Evolutionary conservation across 1,284 basidiomycete genomes (phyloP).

Genomic region (Volvariella volvacea): DNA sequence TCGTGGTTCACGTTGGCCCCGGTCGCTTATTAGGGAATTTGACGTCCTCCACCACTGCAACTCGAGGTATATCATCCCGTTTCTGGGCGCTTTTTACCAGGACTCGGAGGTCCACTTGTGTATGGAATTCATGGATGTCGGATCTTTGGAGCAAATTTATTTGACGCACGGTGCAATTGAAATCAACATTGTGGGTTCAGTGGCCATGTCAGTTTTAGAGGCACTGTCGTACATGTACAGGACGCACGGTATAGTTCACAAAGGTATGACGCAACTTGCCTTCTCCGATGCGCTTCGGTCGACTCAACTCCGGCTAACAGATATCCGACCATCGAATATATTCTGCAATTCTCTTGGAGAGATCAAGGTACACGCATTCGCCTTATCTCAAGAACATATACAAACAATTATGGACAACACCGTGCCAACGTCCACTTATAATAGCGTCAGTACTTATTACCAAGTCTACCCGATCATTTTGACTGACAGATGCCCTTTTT

Average conservation of each 20-base stretch:
- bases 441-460: constrained; percentile 73
- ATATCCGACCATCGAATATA: constrained; percentile 99
- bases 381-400: constrained; percentile 96
- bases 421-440: constrained; percentile 97
- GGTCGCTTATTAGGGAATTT: constrained; percentile 74
- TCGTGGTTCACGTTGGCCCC: too few relatives aligned
- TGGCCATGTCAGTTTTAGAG: constrained; percentile 89
- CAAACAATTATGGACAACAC: constrained; percentile 99
- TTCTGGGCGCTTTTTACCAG: constrained; percentile 92
- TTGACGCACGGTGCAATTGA: constrained; percentile 88
- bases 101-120: constrained; percentile 99
- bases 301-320: constrained; percentile 32
- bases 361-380: constrained; percentile 99
- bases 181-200: constrained; percentile 84
- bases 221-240: constrained; percentile 97
- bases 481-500: constrained; percentile 3
- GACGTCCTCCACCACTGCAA: constrained; percentile 99
- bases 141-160: constrained; percentile 91
- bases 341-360: constrained; percentile 89
- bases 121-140: constrained; percentile 97
- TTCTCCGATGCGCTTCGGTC: too few relatives aligned
- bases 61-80: constrained; percentile 90
- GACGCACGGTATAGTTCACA: constrained; percentile 97
- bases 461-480: too few relatives aligned
- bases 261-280: constrained; percentile 50